Evolutionary conservation across 225 moss, liverwort and hornwort genomes (phyloP), one percentile per base, ranked within the genome.

Genomic region (Straminergon stramineum): DNA sequence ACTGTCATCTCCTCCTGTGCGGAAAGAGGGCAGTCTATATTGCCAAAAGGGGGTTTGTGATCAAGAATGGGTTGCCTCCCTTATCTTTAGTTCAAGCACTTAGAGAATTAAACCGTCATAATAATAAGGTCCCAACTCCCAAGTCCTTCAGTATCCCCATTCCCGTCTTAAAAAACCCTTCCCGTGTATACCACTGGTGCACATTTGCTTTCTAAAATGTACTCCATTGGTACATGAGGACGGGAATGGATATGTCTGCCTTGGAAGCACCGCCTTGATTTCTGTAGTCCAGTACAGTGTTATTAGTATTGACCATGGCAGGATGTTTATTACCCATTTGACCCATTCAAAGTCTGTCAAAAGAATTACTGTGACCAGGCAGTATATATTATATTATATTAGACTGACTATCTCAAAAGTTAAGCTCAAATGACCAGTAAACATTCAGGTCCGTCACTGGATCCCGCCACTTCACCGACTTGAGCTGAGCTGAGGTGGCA

Each of bases 91-190:
- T 13, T 14, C 1, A 39, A 70, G 39, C 23, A 39, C 4, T 39
- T 24, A 70, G 4, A 70, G 7, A 39, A 39, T 70, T 2, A 23
- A 70, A 71, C 2, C 0, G 3, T 26, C 2, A 1, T 0, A 23
- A 70, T 13, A 39, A 24, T 15, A 43, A 71, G 15, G 26, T 41
- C 3, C 9, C 14, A 43, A 71, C 8, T 26, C 8, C 8, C 14
- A 43, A 71, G 15, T 26, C 8, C 8, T 70, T 70, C 2, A n/a
- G 1, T 69, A 69, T 23, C 13, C 1, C 3, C 37, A 37, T 23
- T 22, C 13, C 6, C 2, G 7, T 69, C n/a, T 22, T n/a, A 12
- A n/a, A 69, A 2, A 41, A 39, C 26, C 24, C 15, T 1, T 24
- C 39, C 8, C 3, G 24, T 2, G 8, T 70, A 1, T 19, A 70